Evolutionary conservation across 106 monocot genomes (phyloP), one percentile per base, ranked within the genome.

Genomic region (Dactylorhiza incarnata): DNA sequence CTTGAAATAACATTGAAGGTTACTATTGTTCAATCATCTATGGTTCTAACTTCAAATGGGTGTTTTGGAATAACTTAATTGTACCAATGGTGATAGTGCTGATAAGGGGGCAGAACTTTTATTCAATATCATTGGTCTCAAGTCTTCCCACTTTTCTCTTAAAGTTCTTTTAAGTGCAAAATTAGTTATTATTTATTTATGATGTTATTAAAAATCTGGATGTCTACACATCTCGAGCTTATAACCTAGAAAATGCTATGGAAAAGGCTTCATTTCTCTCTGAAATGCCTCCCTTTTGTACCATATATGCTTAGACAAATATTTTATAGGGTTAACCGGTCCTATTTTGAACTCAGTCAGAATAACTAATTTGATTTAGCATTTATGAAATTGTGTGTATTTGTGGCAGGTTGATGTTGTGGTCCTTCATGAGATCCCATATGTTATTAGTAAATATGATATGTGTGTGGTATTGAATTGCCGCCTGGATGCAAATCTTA

Each of bases 401-500:
- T 62, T 73, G 45, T 73, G 54, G 54, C 80, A 97, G 97, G 82
- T 94, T 54, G 94, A 97, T 86, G 89, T 76, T 45, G 87, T 87
- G 46, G 81, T 84, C 22, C 81, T 86, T 54, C 84, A 91, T 73
- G 87, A 94, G 15, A 83, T 97, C 68, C 89, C 89, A 10, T 55
- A 83, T 74, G 89, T 86, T 68, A 91, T 97, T 50, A 74, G 77
- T 52, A 81, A 86, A 45, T 97, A 97, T 75, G 85, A 94, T 79
- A 16, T 94, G 23, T 94, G 97, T 82, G 91, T 97, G 13, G 82
- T 82, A 6, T 94, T 87, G 82, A 85, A 73, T 52, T 72, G 48
- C 9, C 77, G 81, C 4, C 6, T 97, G 26, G 88, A 91, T 68
- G 80, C 87, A 49, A 48, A 83, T 74, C 50, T 88, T 66, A 94